Conservation (phyloP, 257 asterid genomes). For the Primulina huaijiensis region DNA sequence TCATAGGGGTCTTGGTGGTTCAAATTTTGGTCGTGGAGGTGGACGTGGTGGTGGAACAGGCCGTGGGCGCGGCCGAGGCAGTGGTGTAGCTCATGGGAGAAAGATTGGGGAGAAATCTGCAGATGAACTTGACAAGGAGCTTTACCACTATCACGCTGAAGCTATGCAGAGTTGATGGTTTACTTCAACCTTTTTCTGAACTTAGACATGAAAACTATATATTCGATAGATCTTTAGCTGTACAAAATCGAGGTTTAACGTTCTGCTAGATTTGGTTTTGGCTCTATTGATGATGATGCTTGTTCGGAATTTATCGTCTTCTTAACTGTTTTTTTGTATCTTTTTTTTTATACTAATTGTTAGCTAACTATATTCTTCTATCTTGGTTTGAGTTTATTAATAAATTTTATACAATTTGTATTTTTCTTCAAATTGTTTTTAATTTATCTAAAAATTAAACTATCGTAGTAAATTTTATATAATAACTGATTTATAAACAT, state of each 20-base stretch:
- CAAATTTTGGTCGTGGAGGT: background rate
- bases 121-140: constrained; percentile 87
- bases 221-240: constrained; percentile 22
- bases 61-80: constrained; percentile 36
- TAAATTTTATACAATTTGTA: no score
- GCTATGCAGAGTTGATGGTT: constrained; percentile 52
- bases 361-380: no score
- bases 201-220: background rate
- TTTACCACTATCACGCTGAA: constrained; percentile 75
- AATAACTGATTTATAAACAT: no score
- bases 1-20: constrained; percentile 48
- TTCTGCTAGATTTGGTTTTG: background rate
- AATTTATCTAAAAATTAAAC: no score
- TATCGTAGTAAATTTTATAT: no score
- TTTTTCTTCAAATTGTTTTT: no score
- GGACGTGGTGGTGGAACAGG: constrained; percentile 42
- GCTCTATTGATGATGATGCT: background rate
- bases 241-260: background rate
- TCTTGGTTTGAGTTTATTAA: no score
- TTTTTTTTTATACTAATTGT: no score
- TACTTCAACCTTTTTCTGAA: background rate
- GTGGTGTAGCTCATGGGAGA: constrained; percentile 44
- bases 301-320: background rate
- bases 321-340: no score
- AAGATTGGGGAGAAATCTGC: constrained; percentile 65